Evolutionary conservation across 371 early-diverging fungal species (phyloP), one percentile per base, ranked within the genome.

Genomic region (Nematocida minor): DNA sequence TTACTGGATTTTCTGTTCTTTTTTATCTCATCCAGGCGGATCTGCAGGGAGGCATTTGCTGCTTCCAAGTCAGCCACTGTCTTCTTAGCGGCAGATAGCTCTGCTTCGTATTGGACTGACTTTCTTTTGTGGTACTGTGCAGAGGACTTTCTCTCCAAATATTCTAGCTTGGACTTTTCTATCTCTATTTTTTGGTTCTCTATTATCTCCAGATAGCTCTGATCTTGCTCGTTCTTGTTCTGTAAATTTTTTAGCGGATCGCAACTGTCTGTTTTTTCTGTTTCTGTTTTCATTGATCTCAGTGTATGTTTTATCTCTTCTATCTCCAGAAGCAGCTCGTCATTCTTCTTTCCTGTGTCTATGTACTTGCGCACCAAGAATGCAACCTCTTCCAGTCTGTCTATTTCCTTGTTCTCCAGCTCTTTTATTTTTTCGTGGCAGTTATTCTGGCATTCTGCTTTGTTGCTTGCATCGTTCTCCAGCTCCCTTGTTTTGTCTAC

Each of bases 41-140:
- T 22, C 2, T 79, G 66, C 27, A 79, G 44, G 20, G 3, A 3
- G 22, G 20, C n/a, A 41, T 67, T 79, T 36, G 34, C 46, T 16
- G 4, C 31, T 34, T 67, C 68, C 53, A 79, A 38, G 34, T 67
- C 57, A 9, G 18, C 41, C 3, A 32, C 68, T 0, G 66, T 67
- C 34, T 79, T 79, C 38, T 25, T 67, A 1, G 29, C 31, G 4
- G 55, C 68, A 22, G 7, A 9, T 9, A 67, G 57, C 42, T 79
- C 79, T 31, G 79, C 53, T 51, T 79, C 68, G 18, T 51, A 42
- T 41, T 67, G 79, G 11, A 60, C 36, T 25, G 68, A n/a, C 31
- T 79, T 79, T 66, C 79, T 40, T 66, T 79, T 79, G 34, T 79
- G 79, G 60, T 67, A 67, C 31, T 66, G 54, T 49, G 79, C 55